These are phyloP conservation scores for Coemansia sp. DNA, from an alignment of 192 early-diverging fungal species.

Conservation along the genomic window DNA sequence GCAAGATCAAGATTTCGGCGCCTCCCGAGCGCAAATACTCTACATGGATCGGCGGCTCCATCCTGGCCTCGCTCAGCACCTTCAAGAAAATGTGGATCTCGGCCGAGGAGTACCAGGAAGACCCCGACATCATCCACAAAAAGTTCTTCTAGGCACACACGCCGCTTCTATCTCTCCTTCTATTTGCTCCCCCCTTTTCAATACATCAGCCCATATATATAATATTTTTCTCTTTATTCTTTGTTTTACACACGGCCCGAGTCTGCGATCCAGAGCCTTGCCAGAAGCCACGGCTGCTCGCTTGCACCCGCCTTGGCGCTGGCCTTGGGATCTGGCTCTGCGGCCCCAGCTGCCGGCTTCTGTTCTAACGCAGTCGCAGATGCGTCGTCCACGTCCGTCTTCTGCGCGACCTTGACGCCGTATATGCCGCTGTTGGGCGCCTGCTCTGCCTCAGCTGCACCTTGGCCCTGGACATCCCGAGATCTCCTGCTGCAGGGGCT, in stretches of 20 bases:
- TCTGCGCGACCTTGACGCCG: not conserved
- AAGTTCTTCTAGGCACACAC: constrained; percentile 68
- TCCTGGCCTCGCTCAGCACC: constrained; percentile 92
- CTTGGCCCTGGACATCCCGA: not conserved
- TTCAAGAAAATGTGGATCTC: constrained; percentile 99
- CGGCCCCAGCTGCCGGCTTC: too few relatives aligned
- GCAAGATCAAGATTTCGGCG: constrained; percentile 96
- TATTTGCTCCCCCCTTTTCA: not conserved
- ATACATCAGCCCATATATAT: not conserved
- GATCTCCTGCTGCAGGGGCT: not conserved
- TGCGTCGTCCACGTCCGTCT: not conserved
- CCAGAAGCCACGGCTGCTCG: not conserved
- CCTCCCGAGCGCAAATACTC: constrained; percentile 98
- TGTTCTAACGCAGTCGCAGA: not conserved
- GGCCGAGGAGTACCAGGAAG: constrained; percentile 95
- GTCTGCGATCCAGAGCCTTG: not conserved
- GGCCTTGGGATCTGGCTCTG: not conserved
- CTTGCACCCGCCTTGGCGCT: not conserved
- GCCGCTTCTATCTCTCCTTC: not conserved
- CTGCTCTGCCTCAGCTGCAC: not conserved
- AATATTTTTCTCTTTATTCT: not conserved
- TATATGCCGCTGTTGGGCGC: not conserved
- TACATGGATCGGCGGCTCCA: constrained; percentile 97
- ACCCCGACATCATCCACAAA: constrained; percentile 88
- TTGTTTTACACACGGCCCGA: not conserved